A percentile compares a stretch with the other conserved stretches of the same genome.
Evolutionary conservation across 2,329 filamentous ascomycete species (phyloP).

Genomic region (Phialemoniopsis sp.): DNA sequence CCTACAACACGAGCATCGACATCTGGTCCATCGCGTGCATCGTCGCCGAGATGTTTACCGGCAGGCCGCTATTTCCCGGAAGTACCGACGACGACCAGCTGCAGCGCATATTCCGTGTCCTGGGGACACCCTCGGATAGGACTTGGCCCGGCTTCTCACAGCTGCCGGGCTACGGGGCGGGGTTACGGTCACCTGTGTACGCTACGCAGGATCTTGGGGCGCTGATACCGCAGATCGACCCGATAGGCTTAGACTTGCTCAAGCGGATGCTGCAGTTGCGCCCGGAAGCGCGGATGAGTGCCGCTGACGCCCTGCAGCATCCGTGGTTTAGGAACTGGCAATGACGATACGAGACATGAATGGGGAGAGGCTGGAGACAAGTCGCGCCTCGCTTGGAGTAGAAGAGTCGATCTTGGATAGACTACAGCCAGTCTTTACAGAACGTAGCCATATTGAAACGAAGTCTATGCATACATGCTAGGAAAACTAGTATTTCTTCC

Average conservation of each 20-base stretch:
- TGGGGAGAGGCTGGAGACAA: too few species aligned
- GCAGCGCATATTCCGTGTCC: slow-evolving; percentile 87
- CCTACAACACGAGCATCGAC: slow-evolving; percentile 93
- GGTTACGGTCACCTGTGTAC: slow-evolving; percentile 71
- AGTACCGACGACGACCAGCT: slow-evolving; percentile 95
- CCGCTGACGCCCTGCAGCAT: slow-evolving; percentile 75
- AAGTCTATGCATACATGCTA: too few species aligned
- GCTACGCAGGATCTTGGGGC: slow-evolving; percentile 80
- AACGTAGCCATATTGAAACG: too few species aligned
- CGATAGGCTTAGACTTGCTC: slow-evolving; percentile 74
- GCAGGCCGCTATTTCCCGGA: slow-evolving; percentile 85
- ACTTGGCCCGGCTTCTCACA: slow-evolving; percentile 88
- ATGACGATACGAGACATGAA: slow-evolving; percentile 46
- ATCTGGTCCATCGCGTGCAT: slow-evolving; percentile 96
- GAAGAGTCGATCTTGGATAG: too few species aligned
- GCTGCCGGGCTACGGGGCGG: slow-evolving; percentile 87
- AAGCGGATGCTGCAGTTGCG: slow-evolving; percentile 82
- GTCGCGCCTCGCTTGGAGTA: too few species aligned
- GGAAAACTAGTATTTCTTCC: too few species aligned
- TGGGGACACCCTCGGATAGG: slow-evolving; percentile 88
- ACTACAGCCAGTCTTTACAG: too few species aligned
- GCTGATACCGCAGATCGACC: slow-evolving; percentile 81
- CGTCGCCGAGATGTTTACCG: slow-evolving; percentile 97
- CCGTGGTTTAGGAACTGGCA: slow-evolving; percentile 62
- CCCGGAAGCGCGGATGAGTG: slow-evolving; percentile 81